Conservation (phyloP, 2,329 filamentous ascomycete species). For the Stemphylium beticola region DNA sequence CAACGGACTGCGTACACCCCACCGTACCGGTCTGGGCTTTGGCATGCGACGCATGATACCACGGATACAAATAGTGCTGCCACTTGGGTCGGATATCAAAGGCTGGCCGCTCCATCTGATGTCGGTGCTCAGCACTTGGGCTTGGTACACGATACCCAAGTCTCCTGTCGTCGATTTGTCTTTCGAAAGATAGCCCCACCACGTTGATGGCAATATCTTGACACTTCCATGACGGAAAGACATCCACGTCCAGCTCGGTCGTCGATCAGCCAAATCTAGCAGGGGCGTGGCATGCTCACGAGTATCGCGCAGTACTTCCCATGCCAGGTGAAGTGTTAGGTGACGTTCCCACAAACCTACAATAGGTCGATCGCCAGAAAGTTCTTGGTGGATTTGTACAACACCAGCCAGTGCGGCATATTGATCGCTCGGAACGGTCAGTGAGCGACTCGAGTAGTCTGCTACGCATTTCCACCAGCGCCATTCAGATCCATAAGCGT, state of each 20-base stretch:
- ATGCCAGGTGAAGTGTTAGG: background rate
- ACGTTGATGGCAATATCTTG: background rate
- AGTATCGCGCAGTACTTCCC: background rate
- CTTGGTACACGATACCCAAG: background rate
- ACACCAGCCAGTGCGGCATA: slow-evolving; percentile 5
- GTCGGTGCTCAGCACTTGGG: background rate
- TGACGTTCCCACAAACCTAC: background rate
- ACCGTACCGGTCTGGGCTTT: background rate
- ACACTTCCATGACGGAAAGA: background rate
- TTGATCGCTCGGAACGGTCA: background rate
- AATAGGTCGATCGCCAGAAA: background rate
- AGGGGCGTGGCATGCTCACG: background rate
- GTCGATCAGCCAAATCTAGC: background rate
- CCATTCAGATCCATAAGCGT: background rate
- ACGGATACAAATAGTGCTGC: background rate
- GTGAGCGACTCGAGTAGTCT: slow-evolving; percentile 1
- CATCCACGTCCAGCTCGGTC: slow-evolving; percentile 4
- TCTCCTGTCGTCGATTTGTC: background rate
- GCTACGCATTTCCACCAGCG: background rate
- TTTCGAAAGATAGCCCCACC: background rate
- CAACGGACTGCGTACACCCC: background rate
- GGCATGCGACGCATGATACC: background rate
- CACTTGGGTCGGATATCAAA: background rate
- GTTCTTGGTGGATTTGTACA: background rate
- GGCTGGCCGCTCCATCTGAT: background rate